Evolutionary conservation across 768 basidiomycete species (phyloP).

Genomic region (Galerina sulciceps): DNA sequence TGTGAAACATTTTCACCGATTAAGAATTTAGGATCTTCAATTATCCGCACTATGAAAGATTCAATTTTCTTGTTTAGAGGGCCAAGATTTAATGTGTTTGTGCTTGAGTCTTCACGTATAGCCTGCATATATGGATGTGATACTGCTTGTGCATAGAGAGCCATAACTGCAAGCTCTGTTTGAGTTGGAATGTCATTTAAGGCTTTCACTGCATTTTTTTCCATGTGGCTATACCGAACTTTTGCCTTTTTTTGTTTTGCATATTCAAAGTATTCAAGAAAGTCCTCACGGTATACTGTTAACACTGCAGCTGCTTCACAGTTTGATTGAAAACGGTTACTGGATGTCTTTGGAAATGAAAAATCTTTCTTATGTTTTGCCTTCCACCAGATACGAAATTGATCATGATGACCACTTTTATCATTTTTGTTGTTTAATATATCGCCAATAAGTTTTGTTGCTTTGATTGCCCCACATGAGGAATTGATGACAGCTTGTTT

Average conservation of each 20-base stretch:
- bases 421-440: conserved; percentile 37
- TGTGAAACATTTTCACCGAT: not conserved
- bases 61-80: too few relatives aligned
- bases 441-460: conserved; percentile 24
- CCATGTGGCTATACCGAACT: conserved; percentile 27
- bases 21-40: conserved; percentile 15
- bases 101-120: conserved; percentile 18
- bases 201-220: conserved; percentile 21
- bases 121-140: conserved; percentile 30
- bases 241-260: conserved; percentile 30
- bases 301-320: conserved; percentile 27
- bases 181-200: conserved; percentile 28
- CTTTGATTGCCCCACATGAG: conserved; percentile 17
- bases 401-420: conserved; percentile 38
- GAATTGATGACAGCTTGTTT: too few relatives aligned
- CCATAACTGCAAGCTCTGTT: conserved; percentile 30
- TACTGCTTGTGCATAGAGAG: conserved; percentile 29
- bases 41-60: conserved; percentile 8
- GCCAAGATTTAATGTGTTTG: conserved; percentile 31
- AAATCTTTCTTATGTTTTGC: conserved; percentile 13
- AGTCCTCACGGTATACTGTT: conserved; percentile 21
- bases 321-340: conserved; percentile 25
- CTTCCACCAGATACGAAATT: conserved; percentile 17
- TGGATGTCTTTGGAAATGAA: conserved; percentile 30
- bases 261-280: conserved; percentile 24